Evolutionary conservation across 139 green algal species (phyloP).

Genomic region (Spirogloea muscicola): DNA sequence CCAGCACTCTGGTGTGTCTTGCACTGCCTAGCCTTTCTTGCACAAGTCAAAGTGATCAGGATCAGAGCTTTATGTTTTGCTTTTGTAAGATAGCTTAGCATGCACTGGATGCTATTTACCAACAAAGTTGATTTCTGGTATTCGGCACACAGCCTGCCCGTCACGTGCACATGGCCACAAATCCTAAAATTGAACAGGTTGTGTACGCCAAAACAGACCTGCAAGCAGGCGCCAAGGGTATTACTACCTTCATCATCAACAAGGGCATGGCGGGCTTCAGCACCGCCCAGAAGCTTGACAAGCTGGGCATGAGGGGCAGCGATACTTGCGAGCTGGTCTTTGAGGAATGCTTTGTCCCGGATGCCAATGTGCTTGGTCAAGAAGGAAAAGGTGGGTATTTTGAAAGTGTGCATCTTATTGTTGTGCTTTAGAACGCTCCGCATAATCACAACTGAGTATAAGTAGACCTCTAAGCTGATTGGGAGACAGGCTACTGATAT

Average conservation of each 20-base stretch:
- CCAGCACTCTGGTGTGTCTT: constrained; percentile 60
- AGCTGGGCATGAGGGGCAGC: constrained; percentile 87
- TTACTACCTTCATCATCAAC: constrained; percentile 93
- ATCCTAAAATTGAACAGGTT: constrained; percentile 47
- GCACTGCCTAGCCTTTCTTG: background rate
- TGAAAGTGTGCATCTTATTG: background rate
- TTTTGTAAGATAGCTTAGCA: background rate
- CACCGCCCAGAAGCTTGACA: constrained; percentile 93
- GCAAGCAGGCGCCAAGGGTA: constrained; percentile 66
- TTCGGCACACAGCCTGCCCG: background rate
- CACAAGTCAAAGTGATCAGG: background rate
- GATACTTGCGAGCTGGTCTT: constrained; percentile 95
- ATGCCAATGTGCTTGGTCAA: constrained; percentile 79
- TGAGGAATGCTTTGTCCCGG: constrained; percentile 80
- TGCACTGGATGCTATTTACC: background rate
- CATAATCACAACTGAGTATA: too few relatives aligned
- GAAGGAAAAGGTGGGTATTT: constrained; percentile 54
- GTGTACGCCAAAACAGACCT: constrained; percentile 89
- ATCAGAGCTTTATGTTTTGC: background rate
- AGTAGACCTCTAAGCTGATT: too few relatives aligned
- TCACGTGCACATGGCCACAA: background rate
- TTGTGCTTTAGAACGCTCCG: background rate
- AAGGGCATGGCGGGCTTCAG: constrained; percentile 72
- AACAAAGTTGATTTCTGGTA: background rate
- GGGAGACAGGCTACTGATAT: too few relatives aligned